Conservation (phyloP, 2,329 filamentous ascomycete genomes). For the Monosporascus cannonballus region DNA sequence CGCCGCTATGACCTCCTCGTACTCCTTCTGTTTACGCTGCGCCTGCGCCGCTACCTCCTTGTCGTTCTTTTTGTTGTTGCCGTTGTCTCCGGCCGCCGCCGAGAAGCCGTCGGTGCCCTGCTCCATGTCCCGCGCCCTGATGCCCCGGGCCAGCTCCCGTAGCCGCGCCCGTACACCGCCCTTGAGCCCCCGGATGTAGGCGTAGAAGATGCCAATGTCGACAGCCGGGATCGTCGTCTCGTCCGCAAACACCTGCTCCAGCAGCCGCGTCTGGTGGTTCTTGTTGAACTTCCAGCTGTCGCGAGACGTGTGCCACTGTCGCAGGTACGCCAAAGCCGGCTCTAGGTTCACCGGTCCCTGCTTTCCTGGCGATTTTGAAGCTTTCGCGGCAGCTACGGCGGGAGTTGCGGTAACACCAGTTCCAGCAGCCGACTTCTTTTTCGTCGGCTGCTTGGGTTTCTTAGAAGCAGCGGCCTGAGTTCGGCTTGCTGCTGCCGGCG, state of each 20-base stretch:
- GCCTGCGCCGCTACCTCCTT: conserved; percentile 30
- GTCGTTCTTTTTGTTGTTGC: neutral
- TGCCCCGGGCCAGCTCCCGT: conserved; percentile 56
- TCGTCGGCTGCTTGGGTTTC: conserved; percentile 29
- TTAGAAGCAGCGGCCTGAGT: conserved; percentile 19
- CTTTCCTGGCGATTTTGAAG: conserved; percentile 12
- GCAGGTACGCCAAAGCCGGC: conserved; percentile 69
- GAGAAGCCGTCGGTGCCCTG: conserved; percentile 42
- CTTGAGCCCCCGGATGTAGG: conserved; percentile 75
- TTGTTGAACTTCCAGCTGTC: conserved; percentile 93
- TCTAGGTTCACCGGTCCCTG: conserved; percentile 43
- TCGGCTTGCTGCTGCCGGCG: conserved; percentile 14
- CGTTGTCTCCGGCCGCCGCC: conserved; percentile 29
- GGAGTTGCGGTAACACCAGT: conserved; percentile 18
- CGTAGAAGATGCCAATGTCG: conserved; percentile 63
- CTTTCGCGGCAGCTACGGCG: conserved; percentile 20
- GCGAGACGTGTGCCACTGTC: conserved; percentile 65
- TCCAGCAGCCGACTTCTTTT: conserved; percentile 19
- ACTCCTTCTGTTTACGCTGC: conserved; percentile 46
- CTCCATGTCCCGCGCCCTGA: conserved; percentile 52
- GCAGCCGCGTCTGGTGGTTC: conserved; percentile 76
- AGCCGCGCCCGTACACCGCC: conserved; percentile 67
- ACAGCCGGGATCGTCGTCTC: conserved; percentile 62
- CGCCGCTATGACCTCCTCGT: conserved; percentile 48
- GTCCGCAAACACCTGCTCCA: conserved; percentile 74